Conservation (phyloP, 1,139 yeast genomes). For the Eremothecium sinecaudum region DNA sequence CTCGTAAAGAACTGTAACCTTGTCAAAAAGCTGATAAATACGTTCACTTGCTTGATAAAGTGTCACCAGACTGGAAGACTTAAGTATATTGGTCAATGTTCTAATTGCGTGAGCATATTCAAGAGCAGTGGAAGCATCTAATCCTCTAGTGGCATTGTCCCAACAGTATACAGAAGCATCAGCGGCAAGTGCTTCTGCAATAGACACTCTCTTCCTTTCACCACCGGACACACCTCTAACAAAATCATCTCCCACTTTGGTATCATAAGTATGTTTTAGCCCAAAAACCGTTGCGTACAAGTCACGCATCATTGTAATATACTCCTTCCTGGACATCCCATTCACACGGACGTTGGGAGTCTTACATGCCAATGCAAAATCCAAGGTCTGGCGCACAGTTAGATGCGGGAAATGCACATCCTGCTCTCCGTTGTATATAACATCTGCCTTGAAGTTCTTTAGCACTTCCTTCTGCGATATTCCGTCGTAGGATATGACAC, state of each 20-base stretch:
- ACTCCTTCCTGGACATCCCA: conserved; percentile 33
- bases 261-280: conserved; percentile 54
- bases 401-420: conserved; percentile 48
- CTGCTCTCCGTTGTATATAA: conserved; percentile 44
- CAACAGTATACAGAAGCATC: conserved; percentile 47
- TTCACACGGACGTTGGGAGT: conserved; percentile 36
- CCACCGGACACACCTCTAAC: conserved; percentile 81
- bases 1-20: conserved; percentile 36
- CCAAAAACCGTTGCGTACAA: conserved; percentile 47
- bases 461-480: conserved; percentile 41
- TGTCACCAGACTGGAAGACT: conserved; percentile 37
- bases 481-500: conserved; percentile 40
- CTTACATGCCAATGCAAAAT: conserved; percentile 34
- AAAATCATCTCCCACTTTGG: conserved; percentile 62
- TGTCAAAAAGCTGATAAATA: conserved; percentile 40
- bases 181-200: conserved; percentile 50
- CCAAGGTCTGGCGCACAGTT: conserved; percentile 43
- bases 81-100: conserved; percentile 33
- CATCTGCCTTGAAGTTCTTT: conserved; percentile 40
- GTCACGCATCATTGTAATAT: conserved; percentile 43
- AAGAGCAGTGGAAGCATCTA: conserved; percentile 51
- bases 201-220: conserved; percentile 74
- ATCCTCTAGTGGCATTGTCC: conserved; percentile 57
- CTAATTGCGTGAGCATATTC: conserved; percentile 39
- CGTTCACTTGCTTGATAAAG: conserved; percentile 42